Conservation (phyloP, 768 basidiomycete species). For the Crassisporium funariophilum region DNA sequence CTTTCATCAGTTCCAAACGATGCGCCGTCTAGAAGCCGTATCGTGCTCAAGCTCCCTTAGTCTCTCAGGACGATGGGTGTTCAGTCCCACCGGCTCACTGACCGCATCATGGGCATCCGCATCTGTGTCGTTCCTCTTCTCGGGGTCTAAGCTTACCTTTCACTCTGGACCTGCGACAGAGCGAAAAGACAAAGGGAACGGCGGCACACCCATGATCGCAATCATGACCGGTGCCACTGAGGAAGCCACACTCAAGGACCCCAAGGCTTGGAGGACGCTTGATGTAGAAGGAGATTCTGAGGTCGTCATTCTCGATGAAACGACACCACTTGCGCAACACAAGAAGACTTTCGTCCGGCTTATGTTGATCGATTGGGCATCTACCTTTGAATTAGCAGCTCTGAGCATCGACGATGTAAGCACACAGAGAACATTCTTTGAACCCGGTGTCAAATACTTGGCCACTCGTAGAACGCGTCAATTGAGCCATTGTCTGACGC, state of each 20-base stretch:
- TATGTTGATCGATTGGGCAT: constrained; percentile 14
- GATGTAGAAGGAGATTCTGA: constrained; percentile 4
- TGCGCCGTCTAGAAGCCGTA: background rate
- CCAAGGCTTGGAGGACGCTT: constrained; percentile 2
- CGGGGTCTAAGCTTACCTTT: constrained; percentile 12
- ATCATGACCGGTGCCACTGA: constrained; percentile 4
- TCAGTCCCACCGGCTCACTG: constrained; percentile 5
- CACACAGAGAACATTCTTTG: background rate
- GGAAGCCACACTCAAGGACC: background rate
- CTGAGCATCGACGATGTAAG: constrained; percentile 8
- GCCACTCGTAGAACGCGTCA: too few relatives aligned
- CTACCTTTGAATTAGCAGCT: constrained; percentile 7
- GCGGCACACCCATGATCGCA: constrained; percentile 15
- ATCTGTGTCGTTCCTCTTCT: constrained; percentile 14
- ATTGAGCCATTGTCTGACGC: background rate
- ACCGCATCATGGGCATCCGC: constrained; percentile 19
- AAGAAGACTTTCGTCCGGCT: constrained; percentile 6
- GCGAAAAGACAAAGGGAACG: constrained; percentile 15
- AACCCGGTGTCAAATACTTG: too few relatives aligned
- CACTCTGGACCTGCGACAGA: constrained; percentile 8
- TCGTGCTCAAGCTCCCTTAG: background rate
- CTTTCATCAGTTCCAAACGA: background rate
- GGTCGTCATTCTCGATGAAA: constrained; percentile 6
- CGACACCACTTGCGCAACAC: background rate
- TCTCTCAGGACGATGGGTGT: constrained; percentile 14